Percentiles rank a stretch among this genome's conserved stretches.
phyloP scores from a whole-genome alignment of 768 basidiomycete species.

The Xerocomellus dryophilus region DNA sequence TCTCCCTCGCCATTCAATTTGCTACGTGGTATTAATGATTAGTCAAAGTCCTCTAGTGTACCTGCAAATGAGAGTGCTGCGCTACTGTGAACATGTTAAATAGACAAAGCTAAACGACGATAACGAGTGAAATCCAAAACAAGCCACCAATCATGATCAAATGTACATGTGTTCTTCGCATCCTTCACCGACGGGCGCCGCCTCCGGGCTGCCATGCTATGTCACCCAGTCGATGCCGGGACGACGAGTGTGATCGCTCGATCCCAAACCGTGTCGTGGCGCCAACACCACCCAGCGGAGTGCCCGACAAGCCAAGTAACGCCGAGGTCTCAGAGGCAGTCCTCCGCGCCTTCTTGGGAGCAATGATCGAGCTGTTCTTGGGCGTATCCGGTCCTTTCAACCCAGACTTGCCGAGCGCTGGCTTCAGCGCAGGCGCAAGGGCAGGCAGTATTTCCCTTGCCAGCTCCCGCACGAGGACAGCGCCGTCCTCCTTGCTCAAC shows the following conservation, averaged over 20 bases:
- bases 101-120: slow-evolving; percentile 13
- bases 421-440: slow-evolving; percentile 67
- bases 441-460: slow-evolving; percentile 83
- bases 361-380: slow-evolving; percentile 42
- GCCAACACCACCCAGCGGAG: slow-evolving; percentile 11
- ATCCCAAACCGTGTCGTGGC: slow-evolving; percentile 30
- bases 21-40: slow-evolving; percentile 24
- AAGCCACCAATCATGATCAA: background rate
- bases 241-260: slow-evolving; percentile 37
- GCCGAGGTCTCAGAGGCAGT: slow-evolving; percentile 67
- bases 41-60: slow-evolving; percentile 23
- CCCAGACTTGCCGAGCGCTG: slow-evolving; percentile 35
- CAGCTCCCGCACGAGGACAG: slow-evolving; percentile 86
- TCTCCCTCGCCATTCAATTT: background rate
- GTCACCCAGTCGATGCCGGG: slow-evolving; percentile 58
- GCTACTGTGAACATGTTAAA: slow-evolving; percentile 16
- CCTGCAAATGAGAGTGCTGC: slow-evolving; percentile 32
- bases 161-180: slow-evolving; percentile 6
- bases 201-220: slow-evolving; percentile 52
- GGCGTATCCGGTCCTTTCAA: slow-evolving; percentile 36
- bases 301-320: slow-evolving; percentile 23
- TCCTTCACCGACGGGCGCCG: slow-evolving; percentile 22
- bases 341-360: slow-evolving; percentile 63
- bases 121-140: slow-evolving; percentile 18
- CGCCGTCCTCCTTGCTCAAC: slow-evolving; percentile 81